phyloP scores from a whole-genome alignment of 129 eudicot genomes.

The Lactuca saligna region DNA sequence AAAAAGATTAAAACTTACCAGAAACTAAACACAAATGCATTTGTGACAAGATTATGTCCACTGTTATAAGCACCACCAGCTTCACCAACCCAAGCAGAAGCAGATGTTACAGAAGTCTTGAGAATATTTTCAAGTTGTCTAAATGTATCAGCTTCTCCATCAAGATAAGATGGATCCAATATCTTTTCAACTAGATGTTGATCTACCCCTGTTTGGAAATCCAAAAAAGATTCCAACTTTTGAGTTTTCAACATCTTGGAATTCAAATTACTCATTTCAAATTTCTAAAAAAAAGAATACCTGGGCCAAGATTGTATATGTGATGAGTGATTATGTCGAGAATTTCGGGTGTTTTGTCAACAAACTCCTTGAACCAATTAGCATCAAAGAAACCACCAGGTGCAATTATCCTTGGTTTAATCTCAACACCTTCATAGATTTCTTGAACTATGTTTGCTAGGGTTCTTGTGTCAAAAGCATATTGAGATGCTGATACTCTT shows the following conservation, averaged over 20 bases:
- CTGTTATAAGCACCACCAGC: constrained; percentile 96
- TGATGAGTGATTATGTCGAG: constrained; percentile 72
- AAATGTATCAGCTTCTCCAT: constrained; percentile 61
- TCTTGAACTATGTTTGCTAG: constrained; percentile 53
- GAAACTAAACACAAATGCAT: constrained; percentile 77
- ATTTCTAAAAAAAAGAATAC: constrained; percentile 23
- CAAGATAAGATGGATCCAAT: constrained; percentile 70
- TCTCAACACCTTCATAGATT: constrained; percentile 44
- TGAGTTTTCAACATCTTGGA: constrained; percentile 1
- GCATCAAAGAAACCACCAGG: constrained; percentile 89
- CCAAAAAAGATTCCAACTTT: constrained; percentile 18
- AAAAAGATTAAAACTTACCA: constrained; percentile 43
- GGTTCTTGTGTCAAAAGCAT: constrained; percentile 53
- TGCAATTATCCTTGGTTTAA: constrained; percentile 66
- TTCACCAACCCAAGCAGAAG: constrained; percentile 94
- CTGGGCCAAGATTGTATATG: constrained; percentile 93
- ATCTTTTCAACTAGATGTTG: constrained; percentile 70
- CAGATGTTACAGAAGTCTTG: constrained; percentile 51
- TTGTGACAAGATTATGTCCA: constrained; percentile 69
- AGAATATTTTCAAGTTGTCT: constrained; percentile 52
- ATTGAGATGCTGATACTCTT: constrained; percentile 64
- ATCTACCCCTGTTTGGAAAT: constrained; percentile 63
- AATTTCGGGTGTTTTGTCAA: constrained; percentile 46
- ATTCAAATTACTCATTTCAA: not conserved
- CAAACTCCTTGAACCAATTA: constrained; percentile 66